phyloP scores from a whole-genome alignment of 768 basidiomycete genomes.

The Macrolepiota dolichaula region DNA sequence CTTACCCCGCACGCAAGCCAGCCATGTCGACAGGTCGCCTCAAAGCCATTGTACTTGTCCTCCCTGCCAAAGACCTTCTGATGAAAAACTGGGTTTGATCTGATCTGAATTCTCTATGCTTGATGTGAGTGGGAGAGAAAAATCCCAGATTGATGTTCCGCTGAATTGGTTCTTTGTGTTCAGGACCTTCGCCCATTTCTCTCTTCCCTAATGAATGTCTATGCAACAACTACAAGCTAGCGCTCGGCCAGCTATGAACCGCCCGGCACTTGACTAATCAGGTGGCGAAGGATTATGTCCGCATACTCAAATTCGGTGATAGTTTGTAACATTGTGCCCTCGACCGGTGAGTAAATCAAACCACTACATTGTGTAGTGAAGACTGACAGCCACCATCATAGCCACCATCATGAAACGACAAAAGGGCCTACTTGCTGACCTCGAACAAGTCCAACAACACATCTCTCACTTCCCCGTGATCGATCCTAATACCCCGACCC shows the following conservation, averaged over 20 bases:
- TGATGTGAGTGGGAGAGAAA: conserved; percentile 65
- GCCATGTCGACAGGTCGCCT: conserved; percentile 81
- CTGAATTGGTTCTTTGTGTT: conserved; percentile 25
- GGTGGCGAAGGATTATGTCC: conserved; percentile 96
- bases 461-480: too few species aligned
- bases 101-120: conserved; percentile 96
- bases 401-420: too few species aligned
- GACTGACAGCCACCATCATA: too few species aligned
- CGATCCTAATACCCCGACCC: conserved; percentile 96
- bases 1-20: neutral
- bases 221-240: too few species aligned
- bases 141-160: conserved; percentile 9
- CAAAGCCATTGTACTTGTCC: conserved; percentile 98
- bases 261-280: too few species aligned
- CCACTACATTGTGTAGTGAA: too few species aligned
- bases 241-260: too few species aligned
- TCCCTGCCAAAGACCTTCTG: conserved; percentile 89
- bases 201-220: too few species aligned
- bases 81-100: conserved; percentile 92
- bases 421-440: too few species aligned
- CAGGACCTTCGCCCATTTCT: conserved; percentile 95
- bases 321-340: conserved; percentile 94
- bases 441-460: too few species aligned
- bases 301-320: conserved; percentile 97
- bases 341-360: conserved; percentile 72